Conservation (phyloP, 345 rosid genomes). For the Toxicodendron radicans region DNA sequence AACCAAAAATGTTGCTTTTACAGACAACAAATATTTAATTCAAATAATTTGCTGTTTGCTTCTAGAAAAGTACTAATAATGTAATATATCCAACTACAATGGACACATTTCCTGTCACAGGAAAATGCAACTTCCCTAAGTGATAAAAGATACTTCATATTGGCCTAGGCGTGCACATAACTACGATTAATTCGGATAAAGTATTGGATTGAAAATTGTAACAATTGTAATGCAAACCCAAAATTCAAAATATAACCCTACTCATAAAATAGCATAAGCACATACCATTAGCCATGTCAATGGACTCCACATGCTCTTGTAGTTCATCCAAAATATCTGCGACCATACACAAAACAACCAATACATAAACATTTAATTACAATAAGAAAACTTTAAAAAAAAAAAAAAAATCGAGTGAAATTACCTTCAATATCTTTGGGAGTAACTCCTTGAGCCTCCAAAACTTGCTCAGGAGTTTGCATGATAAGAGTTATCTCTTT, state of each 20-base stretch:
- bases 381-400: background rate
- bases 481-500: constrained; percentile 80
- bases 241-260: too few relatives aligned
- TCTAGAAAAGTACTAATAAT: too few relatives aligned
- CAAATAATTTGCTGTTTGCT: too few relatives aligned
- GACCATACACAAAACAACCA: background rate
- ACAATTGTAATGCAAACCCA: background rate
- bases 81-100: too few relatives aligned
- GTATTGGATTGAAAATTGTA: too few relatives aligned
- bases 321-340: constrained; percentile 72
- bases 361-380: background rate
- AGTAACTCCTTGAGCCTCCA: constrained; percentile 80
- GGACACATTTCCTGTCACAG: too few relatives aligned
- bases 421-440: constrained; percentile 73
- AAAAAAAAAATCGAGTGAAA: background rate
- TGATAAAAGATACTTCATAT: too few relatives aligned
- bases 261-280: background rate
- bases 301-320: constrained; percentile 63
- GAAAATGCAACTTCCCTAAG: too few relatives aligned
- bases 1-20: too few relatives aligned
- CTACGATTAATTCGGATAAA: too few relatives aligned
- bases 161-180: too few relatives aligned
- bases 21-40: too few relatives aligned
- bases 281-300: constrained; percentile 64
- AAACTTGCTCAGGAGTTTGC: constrained; percentile 63